A percentile compares a stretch with the other conserved stretches of the same genome.
phyloP scores from a whole-genome alignment of 306 rosid genomes.

The Dryas alaskensis region DNA sequence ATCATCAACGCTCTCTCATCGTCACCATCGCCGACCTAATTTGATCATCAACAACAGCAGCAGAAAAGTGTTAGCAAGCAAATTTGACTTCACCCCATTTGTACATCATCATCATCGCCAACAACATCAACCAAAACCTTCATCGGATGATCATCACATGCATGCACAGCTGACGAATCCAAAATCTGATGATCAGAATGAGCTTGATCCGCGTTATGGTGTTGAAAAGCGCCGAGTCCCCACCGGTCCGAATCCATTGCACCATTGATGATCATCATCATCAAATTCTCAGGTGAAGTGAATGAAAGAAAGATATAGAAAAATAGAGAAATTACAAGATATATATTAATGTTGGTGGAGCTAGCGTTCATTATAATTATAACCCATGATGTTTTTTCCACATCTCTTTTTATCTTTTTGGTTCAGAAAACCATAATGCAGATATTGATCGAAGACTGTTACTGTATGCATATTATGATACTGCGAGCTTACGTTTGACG shows the following conservation, averaged over 20 bases:
- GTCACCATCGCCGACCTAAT: slow-evolving; percentile 18
- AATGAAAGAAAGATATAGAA: neutral
- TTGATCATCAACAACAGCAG: slow-evolving; percentile 25
- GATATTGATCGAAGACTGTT: neutral
- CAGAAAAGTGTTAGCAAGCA: slow-evolving; percentile 72
- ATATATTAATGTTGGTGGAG: slow-evolving; percentile 30
- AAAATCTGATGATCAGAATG: slow-evolving; percentile 8
- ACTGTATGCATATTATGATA: slow-evolving; percentile 5
- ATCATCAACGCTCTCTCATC: slow-evolving; percentile 30
- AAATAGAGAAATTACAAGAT: neutral
- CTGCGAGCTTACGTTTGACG: neutral
- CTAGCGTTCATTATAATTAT: neutral
- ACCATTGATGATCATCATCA: slow-evolving; percentile 47
- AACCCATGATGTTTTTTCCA: neutral
- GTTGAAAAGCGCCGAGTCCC: slow-evolving; percentile 91
- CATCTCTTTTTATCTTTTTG: neutral
- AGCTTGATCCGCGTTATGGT: slow-evolving; percentile 85
- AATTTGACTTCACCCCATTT: slow-evolving; percentile 73
- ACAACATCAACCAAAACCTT: slow-evolving; percentile 2
- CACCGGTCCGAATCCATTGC: slow-evolving; percentile 93
- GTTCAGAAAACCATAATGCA: slow-evolving; percentile 16
- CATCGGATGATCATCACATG: slow-evolving; percentile 13
- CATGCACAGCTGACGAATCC: slow-evolving; percentile 23
- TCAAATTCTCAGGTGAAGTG: slow-evolving; percentile 11
- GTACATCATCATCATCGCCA: slow-evolving; percentile 33